Conservation (phyloP, 2,329 filamentous ascomycete species). For the Penicillium sp. region DNA sequence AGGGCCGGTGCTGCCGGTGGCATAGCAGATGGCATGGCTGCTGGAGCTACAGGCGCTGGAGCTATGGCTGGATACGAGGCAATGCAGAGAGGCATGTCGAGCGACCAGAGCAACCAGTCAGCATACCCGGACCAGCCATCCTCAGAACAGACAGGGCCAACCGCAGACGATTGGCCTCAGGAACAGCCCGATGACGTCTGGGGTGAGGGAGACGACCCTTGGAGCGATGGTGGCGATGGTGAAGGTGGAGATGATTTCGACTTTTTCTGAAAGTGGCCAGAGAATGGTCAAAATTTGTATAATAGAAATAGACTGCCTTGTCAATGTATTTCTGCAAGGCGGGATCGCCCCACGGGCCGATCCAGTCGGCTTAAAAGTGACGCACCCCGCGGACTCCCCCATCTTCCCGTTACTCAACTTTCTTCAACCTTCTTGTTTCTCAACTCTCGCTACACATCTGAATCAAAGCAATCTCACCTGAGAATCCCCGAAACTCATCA, state of each 20-base stretch:
- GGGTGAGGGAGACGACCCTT: constrained; percentile 17
- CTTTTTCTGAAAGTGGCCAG: constrained; percentile 19
- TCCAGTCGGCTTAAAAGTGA: neutral
- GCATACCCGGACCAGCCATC: constrained; percentile 16
- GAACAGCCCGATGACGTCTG: constrained; percentile 22
- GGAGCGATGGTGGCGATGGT: constrained; percentile 20
- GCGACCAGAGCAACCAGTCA: constrained; percentile 20
- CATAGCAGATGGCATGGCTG: constrained; percentile 38
- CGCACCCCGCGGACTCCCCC: constrained; percentile 3
- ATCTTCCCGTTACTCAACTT: neutral
- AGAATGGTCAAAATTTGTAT: neutral
- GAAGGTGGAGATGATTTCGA: constrained; percentile 27
- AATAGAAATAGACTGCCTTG: neutral
- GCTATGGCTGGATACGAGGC: constrained; percentile 63
- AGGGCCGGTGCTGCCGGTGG: constrained; percentile 44
- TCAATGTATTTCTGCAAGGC: constrained; percentile 2
- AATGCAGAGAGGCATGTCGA: constrained; percentile 54
- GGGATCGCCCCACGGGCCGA: constrained; percentile 8
- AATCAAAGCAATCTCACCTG: neutral
- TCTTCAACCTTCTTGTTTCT: neutral
- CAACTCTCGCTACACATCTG: neutral
- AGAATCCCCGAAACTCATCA: neutral
- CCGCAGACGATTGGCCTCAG: constrained; percentile 29
- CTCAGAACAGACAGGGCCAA: constrained; percentile 19
- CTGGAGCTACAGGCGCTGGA: constrained; percentile 54